Evolutionary conservation across 2,329 filamentous ascomycete genomes (phyloP).

Genomic region (Aspergillus floridensis): DNA sequence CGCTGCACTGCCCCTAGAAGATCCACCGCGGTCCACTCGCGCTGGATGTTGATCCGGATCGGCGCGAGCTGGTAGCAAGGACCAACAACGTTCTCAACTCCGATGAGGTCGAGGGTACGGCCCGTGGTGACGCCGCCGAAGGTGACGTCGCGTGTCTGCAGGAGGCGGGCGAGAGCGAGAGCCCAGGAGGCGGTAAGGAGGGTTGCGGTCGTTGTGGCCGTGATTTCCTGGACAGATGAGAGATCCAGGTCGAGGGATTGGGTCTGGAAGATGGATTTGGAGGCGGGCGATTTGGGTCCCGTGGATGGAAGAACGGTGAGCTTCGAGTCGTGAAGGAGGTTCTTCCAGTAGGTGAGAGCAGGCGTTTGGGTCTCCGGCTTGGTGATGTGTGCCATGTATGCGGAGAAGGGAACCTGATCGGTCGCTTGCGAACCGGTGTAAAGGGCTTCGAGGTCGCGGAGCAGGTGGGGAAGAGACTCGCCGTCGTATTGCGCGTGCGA

Average conservation of each 20-base stretch:
- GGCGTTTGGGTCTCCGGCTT: constrained; percentile 34
- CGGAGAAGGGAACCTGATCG: constrained; percentile 39
- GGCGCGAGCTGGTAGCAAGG: constrained; percentile 58
- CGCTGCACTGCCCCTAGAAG: constrained; percentile 51
- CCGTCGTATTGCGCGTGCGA: constrained; percentile 68
- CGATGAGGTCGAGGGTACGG: constrained; percentile 54
- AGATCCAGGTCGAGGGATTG: constrained; percentile 38
- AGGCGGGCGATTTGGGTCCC: not conserved
- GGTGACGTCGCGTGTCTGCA: constrained; percentile 52
- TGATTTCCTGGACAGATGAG: constrained; percentile 35
- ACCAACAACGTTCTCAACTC: constrained; percentile 56
- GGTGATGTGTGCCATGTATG: constrained; percentile 37
- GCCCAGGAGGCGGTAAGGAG: constrained; percentile 64
- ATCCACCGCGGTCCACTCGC: constrained; percentile 49
- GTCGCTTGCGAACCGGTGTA: constrained; percentile 38
- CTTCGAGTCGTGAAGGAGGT: constrained; percentile 53
- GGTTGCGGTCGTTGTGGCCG: constrained; percentile 61
- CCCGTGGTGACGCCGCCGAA: constrained; percentile 65
- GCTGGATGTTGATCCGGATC: constrained; percentile 54
- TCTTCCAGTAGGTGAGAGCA: constrained; percentile 52
- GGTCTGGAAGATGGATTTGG: constrained; percentile 20
- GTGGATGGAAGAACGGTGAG: constrained; percentile 36
- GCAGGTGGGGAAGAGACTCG: constrained; percentile 59
- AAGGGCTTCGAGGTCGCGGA: constrained; percentile 57
- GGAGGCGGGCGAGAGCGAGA: constrained; percentile 54